These are phyloP conservation scores for Annona cherimola DNA, from an alignment of 164 flowering plant genomes.

Conservation along the genomic window DNA sequence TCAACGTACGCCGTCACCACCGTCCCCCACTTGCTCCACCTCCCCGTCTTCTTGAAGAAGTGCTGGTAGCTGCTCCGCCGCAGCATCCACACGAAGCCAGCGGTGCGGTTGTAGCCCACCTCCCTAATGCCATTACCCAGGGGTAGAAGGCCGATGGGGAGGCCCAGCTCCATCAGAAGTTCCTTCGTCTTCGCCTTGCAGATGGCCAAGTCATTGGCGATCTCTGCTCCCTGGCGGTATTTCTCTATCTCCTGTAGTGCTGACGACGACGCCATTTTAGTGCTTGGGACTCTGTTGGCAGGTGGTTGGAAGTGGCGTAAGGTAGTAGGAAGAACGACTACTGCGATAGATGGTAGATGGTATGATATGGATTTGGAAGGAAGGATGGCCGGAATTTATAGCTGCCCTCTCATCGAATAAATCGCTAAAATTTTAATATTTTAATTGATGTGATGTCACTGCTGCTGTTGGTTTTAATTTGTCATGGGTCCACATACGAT, in stretches of 20 bases:
- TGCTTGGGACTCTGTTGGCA: no score
- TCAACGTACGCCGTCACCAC: constrained; percentile 29
- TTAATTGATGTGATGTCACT: no score
- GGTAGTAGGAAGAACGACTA: no score
- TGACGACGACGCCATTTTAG: no score
- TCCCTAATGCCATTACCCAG: constrained; percentile 43
- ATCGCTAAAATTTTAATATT: no score
- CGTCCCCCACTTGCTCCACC: constrained; percentile 15
- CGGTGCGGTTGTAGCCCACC: constrained; percentile 42
- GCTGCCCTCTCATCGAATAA: no score
- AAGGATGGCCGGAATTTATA: no score
- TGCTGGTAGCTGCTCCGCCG: constrained; percentile 45
- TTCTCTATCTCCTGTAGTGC: constrained; percentile 40
- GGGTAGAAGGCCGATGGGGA: constrained; percentile 78
- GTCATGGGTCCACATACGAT: no score
- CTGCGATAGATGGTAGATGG: no score
- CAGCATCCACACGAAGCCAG: constrained; percentile 77
- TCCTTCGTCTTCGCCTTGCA: constrained; percentile 42
- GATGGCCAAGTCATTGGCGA: constrained; percentile 47
- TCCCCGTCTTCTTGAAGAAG: constrained; percentile 17
- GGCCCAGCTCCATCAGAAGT: constrained; percentile 41
- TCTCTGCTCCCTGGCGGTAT: constrained; percentile 54
- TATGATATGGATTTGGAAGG: no score
- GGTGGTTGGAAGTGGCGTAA: no score
- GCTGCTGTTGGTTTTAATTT: no score